These are phyloP conservation scores for Cornus florida DNA, from an alignment of 148 eudicot species.

Conservation along the genomic window DNA sequence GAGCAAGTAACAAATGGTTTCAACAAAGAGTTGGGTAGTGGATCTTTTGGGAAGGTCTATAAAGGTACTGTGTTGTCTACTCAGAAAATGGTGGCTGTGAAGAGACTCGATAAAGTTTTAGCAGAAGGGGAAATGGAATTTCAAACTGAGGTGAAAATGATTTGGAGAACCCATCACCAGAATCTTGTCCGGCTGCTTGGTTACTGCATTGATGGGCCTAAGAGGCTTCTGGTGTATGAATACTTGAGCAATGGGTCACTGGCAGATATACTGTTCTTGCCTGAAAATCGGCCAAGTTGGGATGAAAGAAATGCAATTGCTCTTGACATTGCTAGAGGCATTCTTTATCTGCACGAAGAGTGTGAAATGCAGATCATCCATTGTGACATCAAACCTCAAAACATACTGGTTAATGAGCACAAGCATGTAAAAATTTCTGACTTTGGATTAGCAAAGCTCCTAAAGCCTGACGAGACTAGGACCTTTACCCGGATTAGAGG, in stretches of 20 bases:
- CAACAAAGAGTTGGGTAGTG: neutral
- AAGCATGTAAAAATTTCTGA: too few relatives aligned
- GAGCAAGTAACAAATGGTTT: neutral
- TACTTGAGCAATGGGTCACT: neutral
- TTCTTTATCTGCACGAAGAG: too few relatives aligned
- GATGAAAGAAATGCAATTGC: neutral
- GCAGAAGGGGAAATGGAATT: neutral
- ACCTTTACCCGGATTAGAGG: too few relatives aligned
- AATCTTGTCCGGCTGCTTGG: neutral
- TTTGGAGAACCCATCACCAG: neutral
- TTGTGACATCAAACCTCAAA: too few relatives aligned
- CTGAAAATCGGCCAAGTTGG: neutral
- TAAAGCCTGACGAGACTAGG: too few relatives aligned
- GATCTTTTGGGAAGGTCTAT: neutral
- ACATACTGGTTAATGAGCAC: too few relatives aligned
- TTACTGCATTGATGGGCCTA: too few relatives aligned
- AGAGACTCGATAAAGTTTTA: neutral
- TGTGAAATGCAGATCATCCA: too few relatives aligned
- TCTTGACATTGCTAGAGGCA: neutral
- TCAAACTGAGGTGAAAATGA: neutral
- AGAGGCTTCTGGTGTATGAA: neutral
- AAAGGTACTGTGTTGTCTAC: neutral
- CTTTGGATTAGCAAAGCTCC: too few relatives aligned
- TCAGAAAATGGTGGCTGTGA: neutral
- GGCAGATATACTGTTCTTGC: neutral